Base-by-base conservation (phyloP, 257 asterid genomes). In the Euphrasia confusa region DNA sequence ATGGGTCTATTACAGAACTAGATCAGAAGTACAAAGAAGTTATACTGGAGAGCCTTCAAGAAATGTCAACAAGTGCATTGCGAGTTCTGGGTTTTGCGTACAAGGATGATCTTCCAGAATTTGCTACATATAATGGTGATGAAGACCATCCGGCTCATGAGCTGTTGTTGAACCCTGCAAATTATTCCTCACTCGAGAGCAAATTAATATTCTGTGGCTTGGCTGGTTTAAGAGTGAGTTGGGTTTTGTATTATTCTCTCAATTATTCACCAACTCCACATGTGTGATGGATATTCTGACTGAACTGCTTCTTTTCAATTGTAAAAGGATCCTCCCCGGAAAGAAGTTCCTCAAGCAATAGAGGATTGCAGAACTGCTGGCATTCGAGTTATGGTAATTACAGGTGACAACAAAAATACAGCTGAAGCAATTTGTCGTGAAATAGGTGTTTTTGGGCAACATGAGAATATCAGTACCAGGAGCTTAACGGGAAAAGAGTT, bases 361-460 rank as follows among this genome's bases (percentile, higher is more conserved):
- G 86, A 85, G 68, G 97, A 93, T 67, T 93, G 99, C 78, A 85
- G 95, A 78, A 84, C 90, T 37, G 99, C 99, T 54, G 99, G 99
- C 71, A 93, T 93, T 72, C 86, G 84, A 59, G 99, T 93, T 65
- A 93, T 93, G 95, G 99, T 93, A 7, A 93, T 93, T 60, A 93
- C 99, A 8, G 99, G 99, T 61, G 99, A 93, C 65, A 82, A 93
- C 77, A 89, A 93, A 75, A 82, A 83, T 61, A 93, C 99, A 52
- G 99, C 97, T 59, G 99, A 93, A 80, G 88, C 99, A 54, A 87
- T 93, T 72, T 93, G 99, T 69, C 95, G 85, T 21, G 99, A 93
- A 63, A 93, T 93, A 14, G 97, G 99, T 61, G 94, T 89, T 66
- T 93, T 93, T 78, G 97, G 90, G 45, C 77, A 72, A 57, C 74